Conservation (phyloP, 257 asterid species). For the Solanum lycopersicoides region DNA sequence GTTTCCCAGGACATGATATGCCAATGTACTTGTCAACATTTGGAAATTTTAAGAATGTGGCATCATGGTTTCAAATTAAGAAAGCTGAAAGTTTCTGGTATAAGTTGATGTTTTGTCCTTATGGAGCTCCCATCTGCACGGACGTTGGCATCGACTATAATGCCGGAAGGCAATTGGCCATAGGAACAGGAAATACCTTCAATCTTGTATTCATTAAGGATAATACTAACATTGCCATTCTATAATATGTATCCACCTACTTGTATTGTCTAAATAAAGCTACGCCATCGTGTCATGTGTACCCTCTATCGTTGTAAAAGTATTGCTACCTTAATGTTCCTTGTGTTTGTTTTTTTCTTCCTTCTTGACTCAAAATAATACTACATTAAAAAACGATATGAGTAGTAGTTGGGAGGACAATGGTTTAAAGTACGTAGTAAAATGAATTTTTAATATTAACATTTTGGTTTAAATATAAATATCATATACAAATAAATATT, state of each 20-base stretch:
- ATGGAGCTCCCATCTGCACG: not conserved
- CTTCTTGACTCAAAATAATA: not conserved
- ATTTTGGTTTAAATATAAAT: too few species aligned
- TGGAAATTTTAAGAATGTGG: not conserved
- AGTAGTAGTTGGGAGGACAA: too few species aligned
- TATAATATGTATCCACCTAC: not conserved
- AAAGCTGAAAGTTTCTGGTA: not conserved
- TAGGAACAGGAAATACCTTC: not conserved
- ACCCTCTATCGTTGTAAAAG: not conserved
- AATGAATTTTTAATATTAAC: too few species aligned
- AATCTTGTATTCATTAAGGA: not conserved
- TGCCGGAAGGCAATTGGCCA: not conserved
- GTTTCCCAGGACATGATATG: not conserved
- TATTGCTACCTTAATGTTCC: not conserved
- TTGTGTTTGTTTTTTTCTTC: not conserved
- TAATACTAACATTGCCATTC: not conserved
- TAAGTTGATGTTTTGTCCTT: not conserved
- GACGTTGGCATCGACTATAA: not conserved
- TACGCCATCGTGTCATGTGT: not conserved
- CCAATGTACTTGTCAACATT: not conserved
- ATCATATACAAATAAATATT: too few species aligned
- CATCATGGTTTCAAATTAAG: not conserved
- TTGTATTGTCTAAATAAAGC: not conserved
- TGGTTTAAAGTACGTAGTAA: too few species aligned
- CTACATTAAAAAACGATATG: too few species aligned